Evolutionary conservation across 2,329 filamentous ascomycete genomes (phyloP).

Genomic region (Aurifilum marmelostoma): DNA sequence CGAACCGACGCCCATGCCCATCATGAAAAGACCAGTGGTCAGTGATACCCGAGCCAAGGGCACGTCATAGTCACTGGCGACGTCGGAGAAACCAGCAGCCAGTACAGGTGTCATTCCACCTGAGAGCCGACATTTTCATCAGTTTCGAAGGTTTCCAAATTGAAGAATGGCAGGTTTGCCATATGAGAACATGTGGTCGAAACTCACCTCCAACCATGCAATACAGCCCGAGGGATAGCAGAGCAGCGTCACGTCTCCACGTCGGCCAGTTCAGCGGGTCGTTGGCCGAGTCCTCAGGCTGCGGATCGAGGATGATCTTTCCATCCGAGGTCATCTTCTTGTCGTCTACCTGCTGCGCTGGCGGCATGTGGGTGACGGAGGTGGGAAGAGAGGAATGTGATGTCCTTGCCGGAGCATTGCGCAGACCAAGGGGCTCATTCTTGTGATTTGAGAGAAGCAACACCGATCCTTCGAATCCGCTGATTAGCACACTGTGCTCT

Average conservation of each 20-base stretch:
- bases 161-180: no score
- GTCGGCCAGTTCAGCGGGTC: conserved; percentile 91
- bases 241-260: conserved; percentile 77
- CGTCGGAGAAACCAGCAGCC: conserved; percentile 84
- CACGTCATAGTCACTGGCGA: conserved; percentile 68
- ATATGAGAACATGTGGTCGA: no score
- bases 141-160: no score
- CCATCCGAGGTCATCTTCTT: conserved; percentile 77
- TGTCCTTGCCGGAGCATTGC: conserved; percentile 59
- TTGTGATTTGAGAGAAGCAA: conserved; percentile 57
- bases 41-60: conserved; percentile 74
- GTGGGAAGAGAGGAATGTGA: conserved; percentile 61
- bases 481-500: neutral
- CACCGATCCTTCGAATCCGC: conserved; percentile 56
- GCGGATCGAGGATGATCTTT: conserved; percentile 83
- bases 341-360: conserved; percentile 33
- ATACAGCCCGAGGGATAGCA: conserved; percentile 85
- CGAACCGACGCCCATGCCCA: conserved; percentile 85
- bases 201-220: conserved; percentile 89
- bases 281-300: conserved; percentile 87
- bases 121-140: no score
- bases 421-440: conserved; percentile 63
- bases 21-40: conserved; percentile 92
- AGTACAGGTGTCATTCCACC: conserved; percentile 88
- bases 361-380: conserved; percentile 39